A percentile compares a stretch with the other conserved stretches of the same genome.
These are phyloP conservation scores for Leccinellum luteum DNA, from an alignment of 768 basidiomycete genomes.

Conservation along the genomic window DNA sequence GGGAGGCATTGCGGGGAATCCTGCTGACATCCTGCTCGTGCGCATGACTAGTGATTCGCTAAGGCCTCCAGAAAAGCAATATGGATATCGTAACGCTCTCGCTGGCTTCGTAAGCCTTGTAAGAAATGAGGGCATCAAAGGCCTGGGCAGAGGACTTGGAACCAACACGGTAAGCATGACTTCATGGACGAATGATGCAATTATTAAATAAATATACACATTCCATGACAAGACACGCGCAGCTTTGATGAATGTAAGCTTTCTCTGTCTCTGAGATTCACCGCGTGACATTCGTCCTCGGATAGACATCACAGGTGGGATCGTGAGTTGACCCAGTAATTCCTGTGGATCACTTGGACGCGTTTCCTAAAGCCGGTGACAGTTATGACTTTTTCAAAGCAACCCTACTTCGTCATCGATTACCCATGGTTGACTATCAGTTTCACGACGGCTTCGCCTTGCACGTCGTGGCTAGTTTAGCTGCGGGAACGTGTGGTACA, in stretches of 20 bases:
- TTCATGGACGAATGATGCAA: neutral
- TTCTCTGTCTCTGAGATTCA: neutral
- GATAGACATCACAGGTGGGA: constrained; percentile 75
- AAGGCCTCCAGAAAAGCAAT: constrained; percentile 69
- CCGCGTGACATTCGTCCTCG: constrained; percentile 3
- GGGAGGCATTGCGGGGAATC: constrained; percentile 84
- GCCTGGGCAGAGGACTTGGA: constrained; percentile 70
- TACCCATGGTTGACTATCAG: constrained; percentile 59
- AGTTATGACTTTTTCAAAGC: constrained; percentile 81
- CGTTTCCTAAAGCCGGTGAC: constrained; percentile 6
- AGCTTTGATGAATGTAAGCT: constrained; percentile 69
- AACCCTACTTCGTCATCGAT: constrained; percentile 45
- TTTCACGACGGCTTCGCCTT: constrained; percentile 63
- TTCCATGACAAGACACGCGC: constrained; percentile 47
- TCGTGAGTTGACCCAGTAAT: constrained; percentile 52
- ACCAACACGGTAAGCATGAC: constrained; percentile 63
- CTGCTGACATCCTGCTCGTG: constrained; percentile 70
- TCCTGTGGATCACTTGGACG: neutral
- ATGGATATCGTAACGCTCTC: constrained; percentile 78
- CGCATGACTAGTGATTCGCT: constrained; percentile 88
- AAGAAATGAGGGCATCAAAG: constrained; percentile 65
- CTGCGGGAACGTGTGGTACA: constrained; percentile 75
- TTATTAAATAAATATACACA: constrained; percentile 7
- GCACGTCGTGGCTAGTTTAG: constrained; percentile 64
- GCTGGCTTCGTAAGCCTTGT: constrained; percentile 66